Evolutionary conservation across 2,329 filamentous ascomycete species (phyloP), one percentile per base, ranked within the genome.

Genomic region (Colletotrichum sp.): DNA sequence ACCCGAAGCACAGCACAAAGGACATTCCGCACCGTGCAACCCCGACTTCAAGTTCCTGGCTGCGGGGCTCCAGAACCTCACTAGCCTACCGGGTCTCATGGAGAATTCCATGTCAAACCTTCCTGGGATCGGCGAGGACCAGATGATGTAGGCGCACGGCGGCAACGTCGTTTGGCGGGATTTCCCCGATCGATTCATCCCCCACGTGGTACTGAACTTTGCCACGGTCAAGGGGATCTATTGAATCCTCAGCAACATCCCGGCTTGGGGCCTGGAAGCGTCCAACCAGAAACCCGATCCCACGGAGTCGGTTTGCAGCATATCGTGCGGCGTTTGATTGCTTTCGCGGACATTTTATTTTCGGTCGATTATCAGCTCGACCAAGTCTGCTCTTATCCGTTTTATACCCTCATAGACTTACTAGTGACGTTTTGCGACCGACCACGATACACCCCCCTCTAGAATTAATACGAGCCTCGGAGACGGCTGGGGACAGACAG

Each of bases 11-110:
- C 76, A 93, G 91, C 91, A 93, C 86, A 95, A 95, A 84, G 92
- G 93, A 77, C 94, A 98, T 84, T 97, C 95, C 14, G 94, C 95
- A 28, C 94, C 94, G 69, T 98, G 96, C 87, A 97, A 98, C 81
- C 95, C 96, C 1, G 96, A 98, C 76, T 91, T 91, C 71, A 87
- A 90, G 78, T 85, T 85, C 56, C 79, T 86, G 48, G 85, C 87
- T 38, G 87, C 87, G 10, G 87, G 87, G 21, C 82, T 89, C 74
- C 85, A 80, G 69, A 80, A 84, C 75, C 85, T 83, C 14, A 83
- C 84, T n/a, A 74, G 61, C 48, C 58, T 77, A 32, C 75, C 75
- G 16, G 76, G 76, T 30, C 65, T 77, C n/a, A 77, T 77, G 75
- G 76, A 77, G 68, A 77, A 75, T 36, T 65, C 70, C 6, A 81